Conservation (phyloP, 352 stramenopile genomes). For the Elongisporangium anandrum region DNA sequence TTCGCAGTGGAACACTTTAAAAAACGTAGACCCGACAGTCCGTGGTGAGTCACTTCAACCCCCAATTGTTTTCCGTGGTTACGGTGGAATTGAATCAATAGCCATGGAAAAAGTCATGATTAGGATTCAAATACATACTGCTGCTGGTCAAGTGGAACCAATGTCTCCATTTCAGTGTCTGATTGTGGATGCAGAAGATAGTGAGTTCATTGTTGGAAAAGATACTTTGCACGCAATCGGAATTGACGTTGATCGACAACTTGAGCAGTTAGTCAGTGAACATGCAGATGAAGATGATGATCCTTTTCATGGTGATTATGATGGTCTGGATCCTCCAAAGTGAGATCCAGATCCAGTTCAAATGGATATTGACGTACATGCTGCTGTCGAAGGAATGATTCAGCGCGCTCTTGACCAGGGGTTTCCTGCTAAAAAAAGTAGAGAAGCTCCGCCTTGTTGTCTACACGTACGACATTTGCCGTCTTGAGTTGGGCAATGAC, state of each 20-base stretch:
- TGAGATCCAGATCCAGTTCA: background rate
- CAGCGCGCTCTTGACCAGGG: constrained; percentile 5
- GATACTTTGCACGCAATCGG: constrained; percentile 8
- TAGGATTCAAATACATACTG: constrained; percentile 9
- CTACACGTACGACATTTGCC: constrained; percentile 3
- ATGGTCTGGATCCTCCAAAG: constrained; percentile 2
- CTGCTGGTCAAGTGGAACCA: constrained; percentile 1
- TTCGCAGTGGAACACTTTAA: constrained; percentile 6
- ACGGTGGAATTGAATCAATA: background rate
- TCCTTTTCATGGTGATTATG: constrained; percentile 3
- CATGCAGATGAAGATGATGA: background rate
- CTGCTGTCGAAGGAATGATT: constrained; percentile 7
- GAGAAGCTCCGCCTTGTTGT: constrained; percentile 2
- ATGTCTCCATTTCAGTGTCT: constrained; percentile 2
- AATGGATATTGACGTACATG: constrained; percentile 2
- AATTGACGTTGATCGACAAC: constrained; percentile 12
- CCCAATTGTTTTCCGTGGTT: constrained; percentile 1
- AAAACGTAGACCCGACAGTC: background rate
- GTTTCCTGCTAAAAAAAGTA: constrained; percentile 6
- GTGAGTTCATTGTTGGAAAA: constrained; percentile 13
- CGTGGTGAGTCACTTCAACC: background rate
- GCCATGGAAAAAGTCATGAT: background rate
- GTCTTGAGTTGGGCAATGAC: constrained; percentile 5
- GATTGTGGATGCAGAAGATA: constrained; percentile 4
- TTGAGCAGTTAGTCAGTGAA: constrained; percentile 7